A percentile compares a stretch with the other conserved stretches of the same genome.
phyloP scores from a whole-genome alignment of 768 basidiomycete species.

The Termitomyces sp. region DNA sequence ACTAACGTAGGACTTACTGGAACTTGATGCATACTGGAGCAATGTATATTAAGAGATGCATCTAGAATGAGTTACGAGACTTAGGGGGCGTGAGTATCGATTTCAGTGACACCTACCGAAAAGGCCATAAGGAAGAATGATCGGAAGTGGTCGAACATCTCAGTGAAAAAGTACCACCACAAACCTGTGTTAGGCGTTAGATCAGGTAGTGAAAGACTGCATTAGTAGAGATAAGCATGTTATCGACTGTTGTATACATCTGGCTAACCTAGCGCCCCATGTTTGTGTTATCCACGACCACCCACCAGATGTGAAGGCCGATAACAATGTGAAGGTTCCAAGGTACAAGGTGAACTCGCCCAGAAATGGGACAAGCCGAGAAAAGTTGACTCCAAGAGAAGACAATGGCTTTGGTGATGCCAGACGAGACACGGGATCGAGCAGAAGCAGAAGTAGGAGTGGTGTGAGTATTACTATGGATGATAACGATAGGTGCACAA shows the following conservation, averaged over 20 bases:
- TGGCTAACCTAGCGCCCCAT: slow-evolving; percentile 78
- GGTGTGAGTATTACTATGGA: slow-evolving; percentile 65
- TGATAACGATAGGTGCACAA: slow-evolving; percentile 69
- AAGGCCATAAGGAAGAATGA: slow-evolving; percentile 95
- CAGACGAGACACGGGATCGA: slow-evolving; percentile 59
- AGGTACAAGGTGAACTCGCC: slow-evolving; percentile 50
- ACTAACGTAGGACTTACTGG: slow-evolving; percentile 40
- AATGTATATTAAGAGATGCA: slow-evolving; percentile 80
- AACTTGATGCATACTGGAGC: slow-evolving; percentile 86
- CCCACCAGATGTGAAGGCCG: slow-evolving; percentile 53
- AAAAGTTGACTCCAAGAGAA: slow-evolving; percentile 21
- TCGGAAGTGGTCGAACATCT: slow-evolving; percentile 98
- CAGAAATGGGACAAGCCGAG: slow-evolving; percentile 29
- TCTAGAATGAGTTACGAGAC: slow-evolving; percentile 29
- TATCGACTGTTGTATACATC: not conserved
- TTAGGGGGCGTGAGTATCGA: not conserved
- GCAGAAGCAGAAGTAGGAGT: slow-evolving; percentile 56
- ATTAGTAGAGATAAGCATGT: slow-evolving; percentile 3
- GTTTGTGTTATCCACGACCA: slow-evolving; percentile 70
- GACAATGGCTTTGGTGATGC: slow-evolving; percentile 49
- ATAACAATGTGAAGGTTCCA: slow-evolving; percentile 39
- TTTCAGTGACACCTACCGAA: slow-evolving; percentile 46
- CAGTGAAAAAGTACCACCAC: slow-evolving; percentile 99
- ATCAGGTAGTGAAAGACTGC: slow-evolving; percentile 78
- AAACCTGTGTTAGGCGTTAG: slow-evolving; percentile 91